phyloP scores from a whole-genome alignment of 1,139 yeast species.

The Scheffersomyces lignicola region DNA sequence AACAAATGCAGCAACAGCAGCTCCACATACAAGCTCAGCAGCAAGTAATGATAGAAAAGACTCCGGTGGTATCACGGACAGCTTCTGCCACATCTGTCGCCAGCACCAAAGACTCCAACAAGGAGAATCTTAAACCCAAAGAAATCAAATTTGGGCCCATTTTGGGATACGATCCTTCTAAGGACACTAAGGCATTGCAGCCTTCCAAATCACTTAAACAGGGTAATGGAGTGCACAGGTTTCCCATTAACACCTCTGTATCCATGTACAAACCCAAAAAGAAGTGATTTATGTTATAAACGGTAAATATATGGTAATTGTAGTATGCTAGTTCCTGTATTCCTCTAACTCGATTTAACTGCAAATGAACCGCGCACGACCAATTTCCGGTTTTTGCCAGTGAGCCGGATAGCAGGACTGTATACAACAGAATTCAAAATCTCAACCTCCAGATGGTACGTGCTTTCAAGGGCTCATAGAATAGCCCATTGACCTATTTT shows the following conservation, averaged over 20 bases:
- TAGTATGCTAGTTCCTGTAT: slow-evolving; percentile 2
- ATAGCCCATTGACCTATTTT: too few species aligned
- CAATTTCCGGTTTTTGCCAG: too few species aligned
- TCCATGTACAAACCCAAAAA: slow-evolving; percentile 38
- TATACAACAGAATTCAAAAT: too few species aligned
- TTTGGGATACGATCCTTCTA: slow-evolving; percentile 43
- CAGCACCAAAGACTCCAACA: slow-evolving; percentile 11
- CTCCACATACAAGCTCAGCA: slow-evolving; percentile 12
- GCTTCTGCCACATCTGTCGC: slow-evolving; percentile 14
- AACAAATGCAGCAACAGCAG: slow-evolving; percentile 7
- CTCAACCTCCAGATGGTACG: too few species aligned
- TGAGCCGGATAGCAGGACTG: too few species aligned
- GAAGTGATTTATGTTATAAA: slow-evolving; percentile 13
- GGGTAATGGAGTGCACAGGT: slow-evolving; percentile 25
- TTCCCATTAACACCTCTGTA: slow-evolving; percentile 34
- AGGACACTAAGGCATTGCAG: slow-evolving; percentile 23
- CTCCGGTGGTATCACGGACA: slow-evolving; percentile 11
- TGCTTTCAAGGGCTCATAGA: too few species aligned
- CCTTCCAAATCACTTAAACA: slow-evolving; percentile 17
- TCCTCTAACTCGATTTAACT: too few species aligned
- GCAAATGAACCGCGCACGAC: too few species aligned
- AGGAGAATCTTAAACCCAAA: slow-evolving; percentile 22
- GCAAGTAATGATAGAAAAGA: slow-evolving; percentile 1
- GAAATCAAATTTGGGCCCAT: slow-evolving; percentile 44
- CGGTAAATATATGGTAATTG: not conserved